These are phyloP conservation scores for Leishmania martiniquensis DNA, from an alignment of 208 protist species.

Conservation along the genomic window DNA sequence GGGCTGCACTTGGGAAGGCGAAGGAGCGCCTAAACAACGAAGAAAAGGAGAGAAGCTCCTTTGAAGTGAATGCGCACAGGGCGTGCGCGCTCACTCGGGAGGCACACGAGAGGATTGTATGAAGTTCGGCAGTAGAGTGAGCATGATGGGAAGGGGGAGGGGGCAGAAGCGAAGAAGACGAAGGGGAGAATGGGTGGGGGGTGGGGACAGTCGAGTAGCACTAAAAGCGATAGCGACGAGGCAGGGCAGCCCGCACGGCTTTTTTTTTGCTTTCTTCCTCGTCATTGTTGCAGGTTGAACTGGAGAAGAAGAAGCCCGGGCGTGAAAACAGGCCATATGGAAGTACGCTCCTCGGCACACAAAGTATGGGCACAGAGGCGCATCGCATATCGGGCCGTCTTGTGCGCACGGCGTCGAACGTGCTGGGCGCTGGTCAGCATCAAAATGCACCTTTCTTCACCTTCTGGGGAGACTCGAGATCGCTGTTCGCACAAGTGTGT, in stretches of 20 bases:
- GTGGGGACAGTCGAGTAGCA: not conserved
- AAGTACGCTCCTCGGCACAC: too few relatives aligned
- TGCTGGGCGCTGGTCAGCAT: too few relatives aligned
- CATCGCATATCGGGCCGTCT: too few relatives aligned
- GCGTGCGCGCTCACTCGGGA: not conserved
- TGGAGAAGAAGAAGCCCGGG: constrained; percentile 4
- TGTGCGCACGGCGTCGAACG: too few relatives aligned
- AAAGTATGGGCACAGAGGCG: too few relatives aligned
- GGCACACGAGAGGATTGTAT: not conserved
- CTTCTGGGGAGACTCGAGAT: too few relatives aligned
- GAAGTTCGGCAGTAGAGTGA: not conserved
- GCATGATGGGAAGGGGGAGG: not conserved
- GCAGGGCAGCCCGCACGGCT: too few relatives aligned
- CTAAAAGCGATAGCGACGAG: not conserved
- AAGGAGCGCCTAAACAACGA: not conserved
- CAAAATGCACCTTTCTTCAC: too few relatives aligned
- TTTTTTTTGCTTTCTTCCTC: too few relatives aligned
- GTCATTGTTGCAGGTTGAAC: too few relatives aligned
- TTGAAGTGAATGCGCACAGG: not conserved
- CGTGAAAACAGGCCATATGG: too few relatives aligned
- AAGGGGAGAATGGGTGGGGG: not conserved
- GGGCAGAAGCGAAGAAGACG: not conserved
- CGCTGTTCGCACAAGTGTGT: not conserved
- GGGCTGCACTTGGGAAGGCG: not conserved
- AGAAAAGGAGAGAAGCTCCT: not conserved